Conservation (phyloP, 2,329 filamentous ascomycete genomes). For the Hawksworthiomyces lignivorus region DNA sequence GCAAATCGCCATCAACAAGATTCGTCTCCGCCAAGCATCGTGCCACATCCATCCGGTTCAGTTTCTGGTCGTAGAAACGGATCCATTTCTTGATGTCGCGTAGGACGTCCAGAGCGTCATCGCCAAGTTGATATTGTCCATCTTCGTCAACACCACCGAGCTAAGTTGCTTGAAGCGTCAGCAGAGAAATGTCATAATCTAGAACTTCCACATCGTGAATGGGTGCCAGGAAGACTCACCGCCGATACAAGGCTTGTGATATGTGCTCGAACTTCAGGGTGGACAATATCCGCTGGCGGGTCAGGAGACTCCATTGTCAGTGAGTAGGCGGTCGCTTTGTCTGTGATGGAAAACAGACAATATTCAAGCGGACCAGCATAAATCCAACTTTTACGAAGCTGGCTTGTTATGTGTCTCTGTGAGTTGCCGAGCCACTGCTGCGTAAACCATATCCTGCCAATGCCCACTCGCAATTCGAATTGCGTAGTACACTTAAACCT, state of each 20-base stretch:
- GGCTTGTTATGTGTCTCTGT: too few relatives aligned
- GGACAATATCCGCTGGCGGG: slow-evolving; percentile 56
- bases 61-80: slow-evolving; percentile 86
- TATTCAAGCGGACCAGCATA: too few relatives aligned
- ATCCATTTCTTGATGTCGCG: slow-evolving; percentile 95
- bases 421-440: too few relatives aligned
- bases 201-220: too few relatives aligned
- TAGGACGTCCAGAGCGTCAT: slow-evolving; percentile 84
- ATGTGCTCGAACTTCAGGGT: slow-evolving; percentile 87
- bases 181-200: slow-evolving; percentile 1
- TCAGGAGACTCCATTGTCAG: slow-evolving; percentile 48
- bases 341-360: not conserved
- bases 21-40: slow-evolving; percentile 88
- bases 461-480: too few relatives aligned
- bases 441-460: too few relatives aligned
- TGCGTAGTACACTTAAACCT: too few relatives aligned
- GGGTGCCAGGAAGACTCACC: slow-evolving; percentile 43
- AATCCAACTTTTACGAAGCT: too few relatives aligned
- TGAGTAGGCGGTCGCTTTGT: not conserved
- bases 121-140: slow-evolving; percentile 79
- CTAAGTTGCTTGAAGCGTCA: slow-evolving; percentile 35
- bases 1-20: slow-evolving; percentile 78
- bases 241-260: slow-evolving; percentile 91
- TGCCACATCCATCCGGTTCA: slow-evolving; percentile 89
- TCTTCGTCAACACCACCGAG: slow-evolving; percentile 79